These are phyloP conservation scores for Saccharomycopsis amapae DNA, from an alignment of 805 yeast species.

Conservation along the genomic window DNA sequence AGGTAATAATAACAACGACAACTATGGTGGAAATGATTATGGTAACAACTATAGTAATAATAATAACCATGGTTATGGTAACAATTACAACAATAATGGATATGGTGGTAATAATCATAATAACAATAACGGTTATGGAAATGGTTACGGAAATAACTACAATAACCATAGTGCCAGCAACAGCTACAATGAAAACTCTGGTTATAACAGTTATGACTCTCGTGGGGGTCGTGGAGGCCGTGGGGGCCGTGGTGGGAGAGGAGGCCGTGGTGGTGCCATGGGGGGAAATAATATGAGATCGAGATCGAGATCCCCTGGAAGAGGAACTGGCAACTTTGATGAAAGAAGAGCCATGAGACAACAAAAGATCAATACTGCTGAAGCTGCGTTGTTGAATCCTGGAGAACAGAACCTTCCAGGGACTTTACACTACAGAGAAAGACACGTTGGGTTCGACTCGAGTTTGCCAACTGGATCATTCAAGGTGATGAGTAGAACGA, in stretches of 20 bases:
- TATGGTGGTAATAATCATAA: background rate
- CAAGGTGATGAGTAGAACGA: conserved; percentile 80
- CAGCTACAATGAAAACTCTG: background rate
- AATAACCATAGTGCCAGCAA: background rate
- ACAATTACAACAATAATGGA: background rate
- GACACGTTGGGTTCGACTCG: conserved; percentile 62
- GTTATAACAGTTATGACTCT: no score
- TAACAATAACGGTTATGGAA: conserved; percentile 2
- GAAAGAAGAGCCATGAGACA: conserved; percentile 19
- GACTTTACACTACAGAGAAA: conserved; percentile 70
- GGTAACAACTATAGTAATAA: conserved; percentile 1
- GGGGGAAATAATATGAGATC: conserved; percentile 8
- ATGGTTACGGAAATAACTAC: conserved; percentile 5
- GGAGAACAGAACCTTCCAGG: conserved; percentile 65
- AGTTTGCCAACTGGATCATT: conserved; percentile 69
- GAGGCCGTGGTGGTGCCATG: conserved; percentile 19
- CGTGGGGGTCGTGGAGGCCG: background rate
- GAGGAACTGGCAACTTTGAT: conserved; percentile 18
- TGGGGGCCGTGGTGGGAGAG: conserved; percentile 16
- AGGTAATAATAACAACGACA: conserved; percentile 10
- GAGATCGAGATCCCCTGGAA: conserved; percentile 23
- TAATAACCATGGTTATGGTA: background rate
- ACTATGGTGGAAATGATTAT: background rate
- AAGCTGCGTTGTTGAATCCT: conserved; percentile 31
- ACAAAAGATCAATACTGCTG: conserved; percentile 17